phyloP scores from a whole-genome alignment of 2,329 filamentous ascomycete species.

The Colletotrichum nymphaeae region DNA sequence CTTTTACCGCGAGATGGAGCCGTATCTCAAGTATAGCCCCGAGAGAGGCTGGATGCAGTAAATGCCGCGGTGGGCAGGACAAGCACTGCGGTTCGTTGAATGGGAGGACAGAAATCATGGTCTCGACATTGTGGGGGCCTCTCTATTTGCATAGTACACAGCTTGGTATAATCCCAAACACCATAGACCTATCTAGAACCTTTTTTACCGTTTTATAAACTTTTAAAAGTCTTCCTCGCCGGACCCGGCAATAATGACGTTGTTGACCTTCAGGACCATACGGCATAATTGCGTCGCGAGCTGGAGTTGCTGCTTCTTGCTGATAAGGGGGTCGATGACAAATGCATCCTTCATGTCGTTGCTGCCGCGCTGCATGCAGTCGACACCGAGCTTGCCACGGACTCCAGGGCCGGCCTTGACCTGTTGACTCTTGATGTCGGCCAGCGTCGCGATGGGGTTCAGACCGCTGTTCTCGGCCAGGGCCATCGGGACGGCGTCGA shows the following conservation, averaged over 20 bases:
- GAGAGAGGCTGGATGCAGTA: conserved; percentile 34
- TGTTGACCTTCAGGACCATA: conserved; percentile 98
- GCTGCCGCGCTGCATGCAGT: conserved; percentile 95
- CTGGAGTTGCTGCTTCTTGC: conserved; percentile 96
- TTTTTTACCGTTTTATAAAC: conserved; percentile 18
- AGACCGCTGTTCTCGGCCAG: conserved; percentile 97
- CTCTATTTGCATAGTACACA: conserved; percentile 38
- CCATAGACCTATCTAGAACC: conserved; percentile 34
- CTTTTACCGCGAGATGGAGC: conserved; percentile 48
- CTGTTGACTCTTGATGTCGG: conserved; percentile 95
- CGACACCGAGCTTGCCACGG: conserved; percentile 82
- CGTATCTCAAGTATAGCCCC: conserved; percentile 49
- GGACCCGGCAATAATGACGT: conserved; percentile 90
- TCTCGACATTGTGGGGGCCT: conserved; percentile 29
- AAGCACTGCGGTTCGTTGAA: background rate
- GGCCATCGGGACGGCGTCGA: conserved; percentile 94
- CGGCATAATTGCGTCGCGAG: conserved; percentile 96
- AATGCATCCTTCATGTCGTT: conserved; percentile 99
- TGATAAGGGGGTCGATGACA: conserved; percentile 97
- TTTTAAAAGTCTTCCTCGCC: conserved; percentile 88
- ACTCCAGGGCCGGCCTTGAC: conserved; percentile 73
- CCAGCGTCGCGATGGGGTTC: conserved; percentile 94
- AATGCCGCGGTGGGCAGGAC: background rate
- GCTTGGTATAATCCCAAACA: conserved; percentile 37
- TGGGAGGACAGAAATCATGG: conserved; percentile 18